Percentiles rank a stretch among this genome's conserved stretches.
Evolutionary conservation across 2,329 filamentous ascomycete species (phyloP).

Genomic region (Chaetomiaceae sp.): DNA sequence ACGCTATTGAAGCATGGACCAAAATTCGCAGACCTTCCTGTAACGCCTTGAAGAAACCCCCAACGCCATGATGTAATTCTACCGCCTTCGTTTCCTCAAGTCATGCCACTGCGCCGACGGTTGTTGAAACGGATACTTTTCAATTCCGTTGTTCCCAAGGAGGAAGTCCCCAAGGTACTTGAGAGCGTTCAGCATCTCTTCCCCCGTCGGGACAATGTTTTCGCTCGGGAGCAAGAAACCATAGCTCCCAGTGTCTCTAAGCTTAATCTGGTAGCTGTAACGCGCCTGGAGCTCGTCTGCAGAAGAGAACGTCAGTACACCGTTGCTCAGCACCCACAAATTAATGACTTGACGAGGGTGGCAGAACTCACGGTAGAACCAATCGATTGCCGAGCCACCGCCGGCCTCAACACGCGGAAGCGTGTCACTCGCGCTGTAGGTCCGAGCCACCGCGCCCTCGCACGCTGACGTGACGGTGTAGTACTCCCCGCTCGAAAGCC

Average conservation of each 20-base stretch:
- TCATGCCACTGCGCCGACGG: conserved; percentile 17
- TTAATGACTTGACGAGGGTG: too few relatives aligned
- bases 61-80: neutral
- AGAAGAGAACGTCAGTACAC: conserved; percentile 8
- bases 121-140: conserved; percentile 29
- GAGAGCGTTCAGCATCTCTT: conserved; percentile 78
- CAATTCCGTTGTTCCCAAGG: conserved; percentile 62
- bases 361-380: conserved; percentile 63
- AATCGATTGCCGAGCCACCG: conserved; percentile 85
- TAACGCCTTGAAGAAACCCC: neutral
- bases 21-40: neutral
- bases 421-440: conserved; percentile 24
- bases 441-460: conserved; percentile 59
- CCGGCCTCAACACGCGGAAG: conserved; percentile 58
- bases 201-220: conserved; percentile 81
- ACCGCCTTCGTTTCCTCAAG: conserved; percentile 17
- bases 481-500: conserved; percentile 66
- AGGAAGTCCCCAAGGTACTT: conserved; percentile 80
- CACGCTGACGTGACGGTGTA: conserved; percentile 82
- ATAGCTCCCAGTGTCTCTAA: conserved; percentile 88
- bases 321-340: neutral
- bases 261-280: conserved; percentile 89
- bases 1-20: too few relatives aligned
- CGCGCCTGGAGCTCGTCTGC: conserved; percentile 65
- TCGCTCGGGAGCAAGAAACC: conserved; percentile 85